phyloP scores from a whole-genome alignment of 495 filamentous ascomycete genomes.

The Aspergillus panamensis region DNA sequence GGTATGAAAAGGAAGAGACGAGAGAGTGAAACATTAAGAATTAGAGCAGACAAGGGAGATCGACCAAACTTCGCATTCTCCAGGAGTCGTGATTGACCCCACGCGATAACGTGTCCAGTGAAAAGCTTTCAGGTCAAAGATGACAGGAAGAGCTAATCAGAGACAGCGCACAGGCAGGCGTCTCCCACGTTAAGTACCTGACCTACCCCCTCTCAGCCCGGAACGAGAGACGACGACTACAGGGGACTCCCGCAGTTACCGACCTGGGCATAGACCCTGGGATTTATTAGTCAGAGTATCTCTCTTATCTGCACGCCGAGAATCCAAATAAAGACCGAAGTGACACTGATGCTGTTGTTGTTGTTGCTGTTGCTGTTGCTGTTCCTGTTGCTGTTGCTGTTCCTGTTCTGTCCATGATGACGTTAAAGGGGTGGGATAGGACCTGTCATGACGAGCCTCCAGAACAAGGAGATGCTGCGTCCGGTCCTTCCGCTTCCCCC shows the following conservation, averaged over 20 bases:
- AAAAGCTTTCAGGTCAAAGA: neutral
- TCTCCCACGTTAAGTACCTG: neutral
- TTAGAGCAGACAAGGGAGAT: neutral
- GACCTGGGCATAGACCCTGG: neutral
- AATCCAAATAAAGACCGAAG: neutral
- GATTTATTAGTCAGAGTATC: neutral
- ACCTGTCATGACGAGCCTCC: constrained; percentile 3
- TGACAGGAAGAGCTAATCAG: constrained; percentile 5
- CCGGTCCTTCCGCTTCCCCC: neutral
- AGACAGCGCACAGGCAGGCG: neutral
- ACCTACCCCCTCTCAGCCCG: no score
- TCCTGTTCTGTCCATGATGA: neutral
- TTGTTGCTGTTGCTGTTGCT: neutral
- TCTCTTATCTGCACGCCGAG: neutral
- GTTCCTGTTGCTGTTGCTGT: neutral
- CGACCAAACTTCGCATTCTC: constrained; percentile 2
- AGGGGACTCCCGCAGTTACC: neutral
- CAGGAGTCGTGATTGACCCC: constrained; percentile 6
- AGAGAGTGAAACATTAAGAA: neutral
- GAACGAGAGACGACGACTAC: neutral
- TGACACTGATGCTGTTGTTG: no score
- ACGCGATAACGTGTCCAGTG: constrained; percentile 15
- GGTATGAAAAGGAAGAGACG: neutral
- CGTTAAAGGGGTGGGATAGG: neutral
- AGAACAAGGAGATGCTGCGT: neutral